A percentile compares a stretch with the other conserved stretches of the same genome.
Evolutionary conservation across 163 green algal species (phyloP).

Genomic region (Chlorella variabilis): DNA sequence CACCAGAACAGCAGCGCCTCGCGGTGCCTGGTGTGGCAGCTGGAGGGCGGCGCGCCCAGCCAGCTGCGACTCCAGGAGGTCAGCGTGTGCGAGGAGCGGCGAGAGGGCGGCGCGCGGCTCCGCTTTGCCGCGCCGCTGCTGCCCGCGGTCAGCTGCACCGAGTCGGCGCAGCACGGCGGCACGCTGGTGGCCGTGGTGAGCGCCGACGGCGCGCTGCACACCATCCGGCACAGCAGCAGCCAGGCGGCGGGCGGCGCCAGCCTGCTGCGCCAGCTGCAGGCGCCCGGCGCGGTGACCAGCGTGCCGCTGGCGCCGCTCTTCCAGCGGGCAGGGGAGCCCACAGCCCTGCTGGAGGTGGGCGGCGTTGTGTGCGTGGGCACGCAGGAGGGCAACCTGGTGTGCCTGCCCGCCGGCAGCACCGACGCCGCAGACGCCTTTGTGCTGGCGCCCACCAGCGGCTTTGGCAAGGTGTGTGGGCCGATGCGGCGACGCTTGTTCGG

Average conservation of each 20-base stretch:
- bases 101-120: constrained; percentile 2
- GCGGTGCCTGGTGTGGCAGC: constrained; percentile 32
- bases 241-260: neutral
- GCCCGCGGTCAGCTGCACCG: constrained; percentile 12
- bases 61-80: constrained; percentile 23
- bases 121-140: constrained; percentile 33
- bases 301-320: constrained; percentile 22
- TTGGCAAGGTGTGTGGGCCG: constrained; percentile 1
- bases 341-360: constrained; percentile 26
- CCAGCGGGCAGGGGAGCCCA: constrained; percentile 7
- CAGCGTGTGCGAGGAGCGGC: constrained; percentile 11
- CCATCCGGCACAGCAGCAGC: neutral
- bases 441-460: neutral
- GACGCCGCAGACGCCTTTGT: neutral
- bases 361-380: constrained; percentile 29
- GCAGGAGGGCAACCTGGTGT: constrained; percentile 20
- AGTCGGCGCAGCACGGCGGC: neutral
- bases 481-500: no score
- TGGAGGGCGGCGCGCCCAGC: constrained; percentile 9
- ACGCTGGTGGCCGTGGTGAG: constrained; percentile 24
- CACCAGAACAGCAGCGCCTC: neutral
- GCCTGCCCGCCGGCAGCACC: constrained; percentile 19
- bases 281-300: neutral
- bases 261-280: neutral
- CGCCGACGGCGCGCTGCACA: constrained; percentile 37